phyloP scores from a whole-genome alignment of 1,139 yeast species.

The Saccharomycopsis crataegensis region DNA sequence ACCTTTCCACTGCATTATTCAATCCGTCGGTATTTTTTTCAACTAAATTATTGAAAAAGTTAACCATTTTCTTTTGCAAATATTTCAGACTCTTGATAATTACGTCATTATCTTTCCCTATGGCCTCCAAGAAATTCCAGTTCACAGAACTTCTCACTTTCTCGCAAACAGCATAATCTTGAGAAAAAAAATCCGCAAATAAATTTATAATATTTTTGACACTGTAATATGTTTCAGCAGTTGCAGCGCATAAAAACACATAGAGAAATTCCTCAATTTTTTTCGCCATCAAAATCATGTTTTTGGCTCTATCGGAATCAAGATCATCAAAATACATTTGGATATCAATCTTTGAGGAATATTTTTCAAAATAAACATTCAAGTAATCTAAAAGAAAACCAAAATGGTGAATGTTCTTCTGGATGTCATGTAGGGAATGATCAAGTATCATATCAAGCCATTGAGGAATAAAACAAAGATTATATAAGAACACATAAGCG shows the following conservation, averaged over 20 bases:
- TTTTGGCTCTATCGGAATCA: neutral
- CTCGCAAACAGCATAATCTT: neutral
- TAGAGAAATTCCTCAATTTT: constrained; percentile 4
- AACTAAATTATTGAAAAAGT: constrained; percentile 1
- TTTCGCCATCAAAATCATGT: neutral
- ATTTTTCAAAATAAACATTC: neutral
- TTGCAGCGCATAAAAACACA: constrained; percentile 4
- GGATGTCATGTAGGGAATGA: neutral
- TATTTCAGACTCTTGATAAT: constrained; percentile 9
- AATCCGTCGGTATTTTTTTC: constrained; percentile 1
- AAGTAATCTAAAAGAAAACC: constrained; percentile 1
- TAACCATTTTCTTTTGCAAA: constrained; percentile 9
- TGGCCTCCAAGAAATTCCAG: constrained; percentile 4
- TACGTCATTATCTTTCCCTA: constrained; percentile 7
- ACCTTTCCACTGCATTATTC: constrained; percentile 1
- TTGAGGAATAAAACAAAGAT: neutral
- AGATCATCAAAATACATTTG: neutral
- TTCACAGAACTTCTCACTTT: neutral
- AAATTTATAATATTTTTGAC: neutral
- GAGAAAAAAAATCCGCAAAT: neutral
- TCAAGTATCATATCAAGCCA: neutral
- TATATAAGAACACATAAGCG: neutral
- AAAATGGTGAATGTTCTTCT: neutral
- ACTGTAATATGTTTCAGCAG: constrained; percentile 3
- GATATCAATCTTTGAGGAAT: neutral